Conservation (phyloP, 345 rosid genomes). For the Microcos paniculata region DNA sequence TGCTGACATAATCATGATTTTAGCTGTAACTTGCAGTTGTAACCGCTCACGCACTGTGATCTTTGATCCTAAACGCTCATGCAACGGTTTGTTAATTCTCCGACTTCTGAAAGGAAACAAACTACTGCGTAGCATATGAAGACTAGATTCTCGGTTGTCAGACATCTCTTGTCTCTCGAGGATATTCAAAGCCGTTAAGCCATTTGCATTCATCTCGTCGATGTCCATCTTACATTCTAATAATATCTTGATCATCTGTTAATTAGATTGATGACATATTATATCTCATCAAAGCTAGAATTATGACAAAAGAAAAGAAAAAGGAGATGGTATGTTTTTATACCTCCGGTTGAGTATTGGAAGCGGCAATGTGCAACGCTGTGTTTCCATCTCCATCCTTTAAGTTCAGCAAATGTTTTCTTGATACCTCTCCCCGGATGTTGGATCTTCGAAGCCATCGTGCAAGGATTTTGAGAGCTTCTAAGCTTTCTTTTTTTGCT, state of each 20-base stretch:
- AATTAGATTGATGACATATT: not conserved
- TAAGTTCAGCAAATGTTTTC: not conserved
- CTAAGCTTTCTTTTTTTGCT: not conserved
- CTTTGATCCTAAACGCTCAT: rapidly evolving
- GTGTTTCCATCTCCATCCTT: not conserved
- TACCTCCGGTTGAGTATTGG: not conserved
- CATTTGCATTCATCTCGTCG: not conserved
- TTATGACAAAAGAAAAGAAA: not conserved
- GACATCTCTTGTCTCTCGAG: not conserved
- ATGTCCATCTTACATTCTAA: not conserved
- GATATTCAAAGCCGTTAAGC: not conserved
- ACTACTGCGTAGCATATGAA: not conserved
- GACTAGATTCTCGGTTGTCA: not conserved
- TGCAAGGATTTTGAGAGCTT: slow-evolving; percentile 18
- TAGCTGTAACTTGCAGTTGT: no score
- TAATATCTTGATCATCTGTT: not conserved
- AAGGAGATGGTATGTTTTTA: not conserved
- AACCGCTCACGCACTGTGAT: no score
- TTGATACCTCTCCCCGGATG: not conserved
- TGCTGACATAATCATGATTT: no score
- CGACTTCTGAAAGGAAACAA: no score
- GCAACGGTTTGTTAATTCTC: no score
- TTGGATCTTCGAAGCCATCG: slow-evolving; percentile 14
- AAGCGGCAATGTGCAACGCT: not conserved
- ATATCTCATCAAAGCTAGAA: not conserved